Percentiles rank a stretch among this genome's conserved stretches.
These are phyloP conservation scores for Magnaporthiopsis poae DNA, from an alignment of 2,329 filamentous ascomycete species.

Conservation along the genomic window DNA sequence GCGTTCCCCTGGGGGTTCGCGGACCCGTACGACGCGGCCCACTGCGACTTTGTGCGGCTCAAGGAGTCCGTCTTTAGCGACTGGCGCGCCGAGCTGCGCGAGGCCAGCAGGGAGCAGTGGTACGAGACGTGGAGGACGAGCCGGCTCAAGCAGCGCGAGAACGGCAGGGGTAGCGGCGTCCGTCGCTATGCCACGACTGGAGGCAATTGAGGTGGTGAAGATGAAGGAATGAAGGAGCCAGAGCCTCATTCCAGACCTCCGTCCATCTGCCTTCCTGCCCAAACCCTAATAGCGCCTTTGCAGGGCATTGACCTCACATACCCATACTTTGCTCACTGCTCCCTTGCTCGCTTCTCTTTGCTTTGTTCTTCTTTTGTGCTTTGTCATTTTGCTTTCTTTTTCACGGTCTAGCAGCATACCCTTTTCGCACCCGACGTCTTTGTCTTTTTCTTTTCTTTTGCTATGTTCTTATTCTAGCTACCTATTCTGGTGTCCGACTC, in stretches of 20 bases:
- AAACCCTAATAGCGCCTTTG: neutral
- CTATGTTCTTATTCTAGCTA: neutral
- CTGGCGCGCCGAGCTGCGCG: conserved; percentile 83
- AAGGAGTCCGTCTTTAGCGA: conserved; percentile 89
- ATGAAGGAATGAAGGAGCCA: no score
- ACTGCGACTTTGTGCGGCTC: conserved; percentile 86
- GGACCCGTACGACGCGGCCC: conserved; percentile 78
- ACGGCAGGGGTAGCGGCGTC: conserved; percentile 19
- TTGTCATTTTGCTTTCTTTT: neutral
- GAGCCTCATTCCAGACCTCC: no score
- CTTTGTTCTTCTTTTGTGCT: neutral
- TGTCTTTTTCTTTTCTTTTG: neutral
- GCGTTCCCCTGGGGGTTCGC: conserved; percentile 96
- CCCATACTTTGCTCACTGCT: neutral
- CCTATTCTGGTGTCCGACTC: neutral
- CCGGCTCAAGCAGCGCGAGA: conserved; percentile 47
- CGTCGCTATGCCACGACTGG: neutral
- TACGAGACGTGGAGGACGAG: conserved; percentile 89
- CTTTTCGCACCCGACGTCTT: neutral
- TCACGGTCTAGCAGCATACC: neutral
- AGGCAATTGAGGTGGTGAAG: neutral
- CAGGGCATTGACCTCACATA: neutral
- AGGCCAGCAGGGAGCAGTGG: conserved; percentile 84
- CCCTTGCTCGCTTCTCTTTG: neutral
- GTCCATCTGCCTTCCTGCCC: neutral